Percentiles rank a stretch among this genome's conserved stretches.
phyloP scores from a whole-genome alignment of 495 filamentous ascomycete species.

The Aspergillus homomorphus region DNA sequence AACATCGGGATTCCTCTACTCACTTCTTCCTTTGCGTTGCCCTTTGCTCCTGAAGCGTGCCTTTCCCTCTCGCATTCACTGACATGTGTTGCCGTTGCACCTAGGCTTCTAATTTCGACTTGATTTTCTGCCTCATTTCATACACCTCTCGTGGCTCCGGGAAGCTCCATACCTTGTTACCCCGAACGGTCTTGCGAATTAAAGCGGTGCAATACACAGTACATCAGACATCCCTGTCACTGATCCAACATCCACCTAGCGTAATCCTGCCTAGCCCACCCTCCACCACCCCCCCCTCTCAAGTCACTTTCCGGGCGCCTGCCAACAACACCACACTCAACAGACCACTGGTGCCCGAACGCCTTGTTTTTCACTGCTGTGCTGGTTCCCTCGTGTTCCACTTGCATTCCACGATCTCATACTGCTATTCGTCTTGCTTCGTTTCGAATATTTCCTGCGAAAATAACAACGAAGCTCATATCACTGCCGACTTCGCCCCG shows the following conservation, averaged over 20 bases:
- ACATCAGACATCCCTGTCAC: conserved; percentile 42
- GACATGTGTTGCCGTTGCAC: conserved; percentile 11
- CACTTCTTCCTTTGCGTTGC: conserved; percentile 3
- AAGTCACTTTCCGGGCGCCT: conserved; percentile 30
- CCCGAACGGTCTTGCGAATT: conserved; percentile 23
- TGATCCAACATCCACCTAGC: conserved; percentile 31
- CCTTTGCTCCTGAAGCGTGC: not conserved
- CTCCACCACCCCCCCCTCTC: conserved; percentile 9
- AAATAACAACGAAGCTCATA: not conserved
- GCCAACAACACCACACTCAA: conserved; percentile 31
- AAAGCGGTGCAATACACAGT: conserved; percentile 25
- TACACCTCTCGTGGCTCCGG: conserved; percentile 12
- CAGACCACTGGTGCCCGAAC: conserved; percentile 43
- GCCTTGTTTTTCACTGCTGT: conserved; percentile 35
- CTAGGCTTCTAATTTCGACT: conserved; percentile 9
- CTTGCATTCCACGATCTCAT: not conserved
- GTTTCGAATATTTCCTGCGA: not conserved
- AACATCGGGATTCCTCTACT: conserved; percentile 1
- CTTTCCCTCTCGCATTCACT: conserved; percentile 6
- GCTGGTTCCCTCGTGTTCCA: conserved; percentile 26
- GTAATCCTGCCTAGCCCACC: conserved; percentile 29
- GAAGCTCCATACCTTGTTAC: conserved; percentile 16
- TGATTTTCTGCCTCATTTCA: conserved; percentile 5
- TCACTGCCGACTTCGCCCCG: not conserved
- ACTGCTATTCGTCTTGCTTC: conserved; percentile 1